phyloP scores from a whole-genome alignment of 805 yeast species.

The Nakazawaea peltata region DNA sequence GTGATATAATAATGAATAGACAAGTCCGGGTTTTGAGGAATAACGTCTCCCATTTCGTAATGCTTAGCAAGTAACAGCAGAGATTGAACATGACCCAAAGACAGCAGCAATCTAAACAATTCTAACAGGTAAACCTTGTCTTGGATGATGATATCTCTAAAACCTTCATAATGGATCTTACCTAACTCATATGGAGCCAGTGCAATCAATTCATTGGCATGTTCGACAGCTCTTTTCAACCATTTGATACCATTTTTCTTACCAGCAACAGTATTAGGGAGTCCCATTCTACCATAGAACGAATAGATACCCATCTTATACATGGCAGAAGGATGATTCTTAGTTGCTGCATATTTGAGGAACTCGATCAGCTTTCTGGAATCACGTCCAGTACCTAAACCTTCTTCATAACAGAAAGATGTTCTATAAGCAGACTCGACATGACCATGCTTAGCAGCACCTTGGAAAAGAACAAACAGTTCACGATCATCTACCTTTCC shows the following conservation, averaged over 20 bases:
- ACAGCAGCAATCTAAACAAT: constrained; percentile 81
- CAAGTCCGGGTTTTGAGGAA: constrained; percentile 72
- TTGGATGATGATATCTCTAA: constrained; percentile 75
- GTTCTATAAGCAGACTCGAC: constrained; percentile 88
- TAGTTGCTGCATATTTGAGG: constrained; percentile 78
- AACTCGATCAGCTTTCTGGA: constrained; percentile 80
- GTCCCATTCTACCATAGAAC: constrained; percentile 79
- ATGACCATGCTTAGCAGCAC: constrained; percentile 93
- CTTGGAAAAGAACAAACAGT: constrained; percentile 68
- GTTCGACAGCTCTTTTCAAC: constrained; percentile 80
- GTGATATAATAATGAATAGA: constrained; percentile 89
- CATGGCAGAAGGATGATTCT: constrained; percentile 96
- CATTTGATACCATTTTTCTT: constrained; percentile 88
- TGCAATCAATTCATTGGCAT: constrained; percentile 74
- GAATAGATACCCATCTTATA: constrained; percentile 83
- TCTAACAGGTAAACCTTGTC: constrained; percentile 82
- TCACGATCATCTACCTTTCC: constrained; percentile 74
- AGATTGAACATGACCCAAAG: constrained; percentile 76
- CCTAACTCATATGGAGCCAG: constrained; percentile 96
- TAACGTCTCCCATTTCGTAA: constrained; percentile 73
- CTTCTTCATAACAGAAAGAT: constrained; percentile 87
- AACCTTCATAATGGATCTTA: constrained; percentile 76
- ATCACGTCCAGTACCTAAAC: constrained; percentile 86
- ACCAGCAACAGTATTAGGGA: constrained; percentile 55
- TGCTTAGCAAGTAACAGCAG: constrained; percentile 73